phyloP scores from a whole-genome alignment of 2,329 filamentous ascomycete species.

The Thelonectria blattea region DNA sequence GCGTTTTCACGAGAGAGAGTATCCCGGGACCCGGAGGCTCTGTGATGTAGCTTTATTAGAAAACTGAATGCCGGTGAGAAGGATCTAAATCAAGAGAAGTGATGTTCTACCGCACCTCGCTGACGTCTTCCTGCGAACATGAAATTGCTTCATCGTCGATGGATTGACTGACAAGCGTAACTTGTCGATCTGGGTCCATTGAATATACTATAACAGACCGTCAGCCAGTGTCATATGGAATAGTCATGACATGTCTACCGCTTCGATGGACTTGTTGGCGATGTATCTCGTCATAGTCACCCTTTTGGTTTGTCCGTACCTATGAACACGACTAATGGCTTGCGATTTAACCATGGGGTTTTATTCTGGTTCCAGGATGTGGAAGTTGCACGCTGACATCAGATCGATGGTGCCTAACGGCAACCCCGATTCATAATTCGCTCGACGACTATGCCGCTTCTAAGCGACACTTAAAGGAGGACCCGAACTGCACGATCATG shows the following conservation, averaged over 20 bases:
- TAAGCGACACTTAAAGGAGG: no score
- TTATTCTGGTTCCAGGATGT: conserved; percentile 3
- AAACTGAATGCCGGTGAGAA: no score
- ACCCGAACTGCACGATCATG: conserved; percentile 14
- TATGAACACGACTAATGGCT: conserved; percentile 2
- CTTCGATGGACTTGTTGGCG: not conserved
- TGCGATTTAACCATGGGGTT: conserved; percentile 9
- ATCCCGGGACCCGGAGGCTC: no score
- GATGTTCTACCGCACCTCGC: not conserved
- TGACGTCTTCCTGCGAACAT: not conserved
- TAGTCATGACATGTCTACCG: not conserved
- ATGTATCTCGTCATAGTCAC: not conserved
- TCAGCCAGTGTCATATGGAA: no score
- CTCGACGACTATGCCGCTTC: no score
- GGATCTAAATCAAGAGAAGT: not conserved
- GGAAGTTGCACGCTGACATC: not conserved
- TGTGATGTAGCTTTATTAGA: no score
- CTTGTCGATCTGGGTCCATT: not conserved
- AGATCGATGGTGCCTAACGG: no score
- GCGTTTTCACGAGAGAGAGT: no score
- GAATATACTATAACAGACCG: not conserved
- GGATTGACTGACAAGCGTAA: not conserved
- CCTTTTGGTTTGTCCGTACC: not conserved
- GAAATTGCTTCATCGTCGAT: not conserved
- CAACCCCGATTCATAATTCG: no score